A percentile compares a stretch with the other conserved stretches of the same genome.
Conservation (phyloP, 2,329 filamentous ascomycete genomes). For the Diplodia intermedia region DNA sequence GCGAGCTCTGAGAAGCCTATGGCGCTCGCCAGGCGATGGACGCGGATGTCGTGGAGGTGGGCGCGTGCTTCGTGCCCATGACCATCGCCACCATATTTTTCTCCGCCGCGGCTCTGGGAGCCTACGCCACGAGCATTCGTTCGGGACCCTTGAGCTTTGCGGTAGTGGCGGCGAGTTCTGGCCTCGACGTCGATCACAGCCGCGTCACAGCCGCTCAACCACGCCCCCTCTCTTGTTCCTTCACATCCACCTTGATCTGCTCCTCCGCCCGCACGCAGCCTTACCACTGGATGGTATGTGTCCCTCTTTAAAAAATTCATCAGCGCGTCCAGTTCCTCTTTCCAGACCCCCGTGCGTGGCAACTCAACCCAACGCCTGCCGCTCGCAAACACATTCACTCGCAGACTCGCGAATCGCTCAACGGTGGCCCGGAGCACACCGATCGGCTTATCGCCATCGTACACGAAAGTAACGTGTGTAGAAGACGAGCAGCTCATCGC, state of each 20-base stretch:
- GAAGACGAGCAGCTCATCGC: neutral
- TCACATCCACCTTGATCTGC: neutral
- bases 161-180: neutral
- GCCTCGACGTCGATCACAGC: neutral
- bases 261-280: conserved; percentile 21
- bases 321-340: conserved; percentile 2
- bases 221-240: neutral
- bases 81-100: neutral
- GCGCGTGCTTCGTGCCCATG: neutral
- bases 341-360: neutral
- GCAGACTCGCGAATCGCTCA: conserved; percentile 37
- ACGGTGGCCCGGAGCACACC: conserved; percentile 44
- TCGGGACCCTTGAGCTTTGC: neutral
- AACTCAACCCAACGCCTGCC: conserved; percentile 9
- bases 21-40: conserved; percentile 44
- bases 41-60: conserved; percentile 39
- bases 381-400: neutral
- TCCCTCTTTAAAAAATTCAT: conserved; percentile 8
- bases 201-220: neutral
- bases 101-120: neutral
- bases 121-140: neutral
- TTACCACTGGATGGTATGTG: conserved; percentile 7
- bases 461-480: conserved; percentile 46
- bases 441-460: conserved; percentile 38
- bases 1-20: conserved; percentile 50